Base-by-base conservation (phyloP, 1,284 basidiomycete genomes). In the Agaricales sp. region DNA sequence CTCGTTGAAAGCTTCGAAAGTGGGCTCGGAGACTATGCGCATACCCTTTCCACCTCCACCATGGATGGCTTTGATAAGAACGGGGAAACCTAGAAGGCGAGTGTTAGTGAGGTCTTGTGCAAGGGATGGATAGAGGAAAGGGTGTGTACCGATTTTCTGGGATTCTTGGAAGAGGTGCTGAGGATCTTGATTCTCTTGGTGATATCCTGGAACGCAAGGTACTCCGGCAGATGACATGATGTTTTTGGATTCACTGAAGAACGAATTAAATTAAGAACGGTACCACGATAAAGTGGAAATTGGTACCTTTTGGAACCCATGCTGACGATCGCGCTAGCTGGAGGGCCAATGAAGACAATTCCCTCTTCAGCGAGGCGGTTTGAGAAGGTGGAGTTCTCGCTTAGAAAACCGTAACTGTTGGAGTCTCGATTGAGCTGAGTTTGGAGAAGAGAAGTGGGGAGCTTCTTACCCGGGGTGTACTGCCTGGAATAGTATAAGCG, bases 41-140 rank as follows among this genome's bases (percentile, higher is more conserved):
- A 98, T 97, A 53, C 95, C 95, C 62, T 96, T 92, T 14, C 95
- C 94, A 51, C 95, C 94, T 48, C 94, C 95, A 22, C 95, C 95
- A 65, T 96, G 91, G 43, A 94, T 88, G 21, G 94, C 93, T 64
- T 96, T 96, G 70, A 96, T 95, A 52, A 94, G 74, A 20, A 93
- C 88, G 11, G 94, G 95, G 67, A 94, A 97, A 14, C 81, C 82
- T 83, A 45, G 30, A 30, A 4, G 25, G 30, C 14, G 3, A 6
- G 25, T 19, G 21, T 39, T 12, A 30, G 24, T 46, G 16, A 44
- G 41, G 12, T 18, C 3, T 45, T 3, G 41, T 12, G 43, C 19
- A 20, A 45, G 8, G 18, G 25, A 18, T 37, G 41, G 51, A 39
- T 23, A 49, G 18, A 39, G 44, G 63, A 45, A 12, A 25, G 25